Percentiles rank a stretch among this genome's conserved stretches.
phyloP scores from a whole-genome alignment of 306 rosid genomes.

The Trifolium pratense region DNA sequence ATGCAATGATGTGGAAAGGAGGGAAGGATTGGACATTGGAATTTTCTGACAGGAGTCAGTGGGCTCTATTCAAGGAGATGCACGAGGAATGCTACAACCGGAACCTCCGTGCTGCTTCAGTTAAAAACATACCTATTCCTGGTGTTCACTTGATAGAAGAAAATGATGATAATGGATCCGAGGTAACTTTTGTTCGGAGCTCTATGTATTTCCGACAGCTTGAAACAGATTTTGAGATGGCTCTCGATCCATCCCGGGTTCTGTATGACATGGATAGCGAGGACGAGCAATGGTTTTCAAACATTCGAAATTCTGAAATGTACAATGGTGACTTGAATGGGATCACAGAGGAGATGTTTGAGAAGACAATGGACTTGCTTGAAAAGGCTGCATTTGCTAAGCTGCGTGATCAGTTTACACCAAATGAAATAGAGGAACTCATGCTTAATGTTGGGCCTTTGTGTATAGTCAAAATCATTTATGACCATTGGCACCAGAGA shows the following conservation, averaged over 20 bases:
- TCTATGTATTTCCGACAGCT: slow-evolving; percentile 73
- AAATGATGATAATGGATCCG: slow-evolving; percentile 63
- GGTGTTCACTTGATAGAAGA: slow-evolving; percentile 84
- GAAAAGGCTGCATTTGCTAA: slow-evolving; percentile 86
- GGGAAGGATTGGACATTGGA: slow-evolving; percentile 96
- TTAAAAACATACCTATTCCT: slow-evolving; percentile 94
- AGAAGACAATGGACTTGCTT: slow-evolving; percentile 81
- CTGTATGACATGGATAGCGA: slow-evolving; percentile 98
- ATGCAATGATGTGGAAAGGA: slow-evolving; percentile 99
- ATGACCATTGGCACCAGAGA: slow-evolving; percentile 77
- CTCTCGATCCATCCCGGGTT: slow-evolving; percentile 70
- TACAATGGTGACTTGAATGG: slow-evolving; percentile 45
- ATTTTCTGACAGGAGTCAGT: slow-evolving; percentile 89
- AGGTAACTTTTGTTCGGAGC: slow-evolving; percentile 62
- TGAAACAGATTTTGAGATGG: slow-evolving; percentile 91
- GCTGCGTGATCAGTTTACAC: slow-evolving; percentile 65
- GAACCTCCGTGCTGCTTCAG: slow-evolving; percentile 83
- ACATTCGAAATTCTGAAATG: slow-evolving; percentile 50
- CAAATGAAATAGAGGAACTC: slow-evolving; percentile 78
- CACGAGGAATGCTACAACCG: slow-evolving; percentile 94
- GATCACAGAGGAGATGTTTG: slow-evolving; percentile 65
- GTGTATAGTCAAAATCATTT: slow-evolving; percentile 55
- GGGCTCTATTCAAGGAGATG: slow-evolving; percentile 96
- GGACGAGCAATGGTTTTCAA: slow-evolving; percentile 79
- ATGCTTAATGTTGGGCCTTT: slow-evolving; percentile 55